These are phyloP conservation scores for Yamadazyma philogaea DNA, from an alignment of 805 yeast species.

Conservation along the genomic window DNA sequence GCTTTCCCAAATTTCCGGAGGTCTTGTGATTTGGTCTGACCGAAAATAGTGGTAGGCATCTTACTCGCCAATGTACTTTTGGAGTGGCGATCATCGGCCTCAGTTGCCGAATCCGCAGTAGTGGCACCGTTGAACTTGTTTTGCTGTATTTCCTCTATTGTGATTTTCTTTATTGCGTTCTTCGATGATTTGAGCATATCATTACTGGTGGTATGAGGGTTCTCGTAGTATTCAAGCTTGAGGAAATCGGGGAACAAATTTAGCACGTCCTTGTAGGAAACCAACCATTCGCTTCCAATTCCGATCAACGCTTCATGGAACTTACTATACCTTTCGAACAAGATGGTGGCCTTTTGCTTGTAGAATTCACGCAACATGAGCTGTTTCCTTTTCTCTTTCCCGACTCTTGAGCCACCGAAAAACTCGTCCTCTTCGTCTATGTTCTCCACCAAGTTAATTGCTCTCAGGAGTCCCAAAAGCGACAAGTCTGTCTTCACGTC, in stretches of 20 bases:
- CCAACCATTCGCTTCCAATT: constrained; percentile 41
- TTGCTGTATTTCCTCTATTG: constrained; percentile 13
- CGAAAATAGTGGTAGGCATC: constrained; percentile 10
- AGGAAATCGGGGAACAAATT: constrained; percentile 38
- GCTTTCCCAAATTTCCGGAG: constrained; percentile 30
- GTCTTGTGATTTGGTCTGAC: constrained; percentile 19
- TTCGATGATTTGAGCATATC: constrained; percentile 6
- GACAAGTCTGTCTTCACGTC: constrained; percentile 29
- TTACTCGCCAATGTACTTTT: constrained; percentile 3
- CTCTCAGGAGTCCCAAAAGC: constrained; percentile 31
- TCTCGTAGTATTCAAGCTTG: constrained; percentile 19
- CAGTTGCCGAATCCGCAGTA: constrained; percentile 15
- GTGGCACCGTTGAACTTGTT: constrained; percentile 5
- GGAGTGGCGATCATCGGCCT: constrained; percentile 12
- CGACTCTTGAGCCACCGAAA: constrained; percentile 18
- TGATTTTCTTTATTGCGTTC: constrained; percentile 12
- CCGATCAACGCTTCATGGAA: constrained; percentile 40
- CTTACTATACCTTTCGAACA: constrained; percentile 32
- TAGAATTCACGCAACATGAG: constrained; percentile 34
- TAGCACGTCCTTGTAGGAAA: constrained; percentile 33
- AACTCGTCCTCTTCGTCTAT: constrained; percentile 23
- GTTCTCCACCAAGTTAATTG: constrained; percentile 29
- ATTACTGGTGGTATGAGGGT: constrained; percentile 2
- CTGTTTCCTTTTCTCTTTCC: constrained; percentile 27
- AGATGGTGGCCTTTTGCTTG: constrained; percentile 28